phyloP scores from a whole-genome alignment of 371 early-diverging fungal species.

The Rhizopus microsporus region DNA sequence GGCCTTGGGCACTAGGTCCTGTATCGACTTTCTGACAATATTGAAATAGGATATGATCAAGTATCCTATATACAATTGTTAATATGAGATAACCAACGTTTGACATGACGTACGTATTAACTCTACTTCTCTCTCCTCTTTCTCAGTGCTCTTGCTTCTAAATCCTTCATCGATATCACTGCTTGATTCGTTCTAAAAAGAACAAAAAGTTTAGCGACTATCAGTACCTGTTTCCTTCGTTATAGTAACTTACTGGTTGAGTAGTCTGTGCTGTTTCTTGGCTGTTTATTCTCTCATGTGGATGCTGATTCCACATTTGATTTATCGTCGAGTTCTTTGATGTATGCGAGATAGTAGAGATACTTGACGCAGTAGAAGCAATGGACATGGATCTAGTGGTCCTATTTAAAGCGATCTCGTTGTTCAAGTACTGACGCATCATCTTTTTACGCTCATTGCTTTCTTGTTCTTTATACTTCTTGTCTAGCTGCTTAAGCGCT shows the following conservation, averaged over 20 bases:
- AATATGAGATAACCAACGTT: neutral
- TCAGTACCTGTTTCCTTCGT: no score
- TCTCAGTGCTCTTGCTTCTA: slow-evolving; percentile 48
- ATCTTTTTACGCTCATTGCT: slow-evolving; percentile 33
- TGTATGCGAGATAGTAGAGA: slow-evolving; percentile 12
- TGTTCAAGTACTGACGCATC: slow-evolving; percentile 17
- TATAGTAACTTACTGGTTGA: no score
- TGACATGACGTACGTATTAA: slow-evolving; percentile 67
- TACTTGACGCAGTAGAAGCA: slow-evolving; percentile 8
- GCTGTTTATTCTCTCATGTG: neutral
- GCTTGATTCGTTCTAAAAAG: slow-evolving; percentile 40
- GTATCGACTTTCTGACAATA: slow-evolving; percentile 81
- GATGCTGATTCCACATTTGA: neutral
- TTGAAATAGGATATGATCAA: slow-evolving; percentile 84
- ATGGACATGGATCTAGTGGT: slow-evolving; percentile 25
- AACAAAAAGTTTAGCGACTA: slow-evolving; percentile 1
- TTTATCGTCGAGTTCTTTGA: slow-evolving; percentile 11
- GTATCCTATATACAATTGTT: slow-evolving; percentile 42
- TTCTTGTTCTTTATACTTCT: slow-evolving; percentile 40
- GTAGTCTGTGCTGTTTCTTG: no score
- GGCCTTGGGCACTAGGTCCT: slow-evolving; percentile 92
- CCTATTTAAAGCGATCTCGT: neutral
- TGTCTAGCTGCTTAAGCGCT: slow-evolving; percentile 65
- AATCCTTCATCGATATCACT: slow-evolving; percentile 9
- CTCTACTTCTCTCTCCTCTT: slow-evolving; percentile 81